Evolutionary conservation across 306 rosid genomes (phyloP).

Genomic region (Cicer pinnatifidum): DNA sequence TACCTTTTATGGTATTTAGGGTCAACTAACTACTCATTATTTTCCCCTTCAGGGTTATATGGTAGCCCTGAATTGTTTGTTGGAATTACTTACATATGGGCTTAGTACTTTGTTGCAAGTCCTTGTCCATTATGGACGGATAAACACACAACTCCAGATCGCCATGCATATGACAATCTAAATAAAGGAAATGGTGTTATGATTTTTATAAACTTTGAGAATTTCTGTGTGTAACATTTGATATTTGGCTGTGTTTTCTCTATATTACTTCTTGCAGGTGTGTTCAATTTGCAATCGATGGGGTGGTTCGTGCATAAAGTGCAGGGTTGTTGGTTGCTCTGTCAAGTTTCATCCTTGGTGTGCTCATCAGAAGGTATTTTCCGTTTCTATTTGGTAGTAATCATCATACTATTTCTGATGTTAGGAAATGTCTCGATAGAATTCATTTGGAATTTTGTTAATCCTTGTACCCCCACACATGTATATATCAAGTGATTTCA

Average conservation of each 20-base stretch:
- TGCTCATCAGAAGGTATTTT: conserved; percentile 70
- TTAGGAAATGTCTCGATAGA: neutral
- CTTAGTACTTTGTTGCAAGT: conserved; percentile 22
- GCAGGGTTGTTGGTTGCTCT: conserved; percentile 62
- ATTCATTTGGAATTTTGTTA: neutral
- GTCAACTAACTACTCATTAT: neutral
- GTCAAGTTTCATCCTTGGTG: conserved; percentile 79
- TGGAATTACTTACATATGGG: conserved; percentile 12
- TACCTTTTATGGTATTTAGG: neutral
- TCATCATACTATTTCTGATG: conserved; percentile 34
- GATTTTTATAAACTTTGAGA: conserved; percentile 25
- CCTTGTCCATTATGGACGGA: conserved; percentile 3
- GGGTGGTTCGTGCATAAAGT: conserved; percentile 68
- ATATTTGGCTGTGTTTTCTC: conserved; percentile 28
- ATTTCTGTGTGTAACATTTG: conserved; percentile 8
- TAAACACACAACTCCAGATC: conserved; percentile 13
- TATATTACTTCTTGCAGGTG: conserved; percentile 49
- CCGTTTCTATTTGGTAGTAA: neutral
- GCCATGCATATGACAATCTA: neutral
- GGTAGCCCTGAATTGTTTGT: conserved; percentile 12
- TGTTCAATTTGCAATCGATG: conserved; percentile 63
- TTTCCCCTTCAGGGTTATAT: conserved; percentile 6
- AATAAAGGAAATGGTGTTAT: neutral
- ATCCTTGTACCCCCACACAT: neutral
- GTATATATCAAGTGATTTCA: neutral